Evolutionary conservation across 805 yeast species (phyloP).

Genomic region (Kurtzmaniella fragi): DNA sequence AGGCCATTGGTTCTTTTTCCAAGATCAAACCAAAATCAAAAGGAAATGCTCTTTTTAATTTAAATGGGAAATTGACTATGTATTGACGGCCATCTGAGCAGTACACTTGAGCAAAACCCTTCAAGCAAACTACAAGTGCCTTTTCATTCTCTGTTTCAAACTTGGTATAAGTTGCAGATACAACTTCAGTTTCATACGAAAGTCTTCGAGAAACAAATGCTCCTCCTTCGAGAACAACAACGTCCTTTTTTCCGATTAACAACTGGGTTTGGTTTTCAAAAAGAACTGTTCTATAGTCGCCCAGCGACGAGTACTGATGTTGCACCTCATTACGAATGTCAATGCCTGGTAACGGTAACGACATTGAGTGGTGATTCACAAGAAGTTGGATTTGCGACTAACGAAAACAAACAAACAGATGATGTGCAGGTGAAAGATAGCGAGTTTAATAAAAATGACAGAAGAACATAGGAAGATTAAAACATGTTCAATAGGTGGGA

Average conservation of each 20-base stretch:
- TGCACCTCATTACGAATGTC: slow-evolving; percentile 22
- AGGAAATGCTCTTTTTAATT: slow-evolving; percentile 53
- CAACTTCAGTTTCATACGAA: slow-evolving; percentile 45
- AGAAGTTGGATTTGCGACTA: too few species aligned
- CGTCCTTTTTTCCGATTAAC: slow-evolving; percentile 32
- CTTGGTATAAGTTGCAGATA: slow-evolving; percentile 57
- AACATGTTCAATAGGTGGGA: too few species aligned
- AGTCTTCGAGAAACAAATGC: slow-evolving; percentile 42
- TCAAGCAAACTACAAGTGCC: slow-evolving; percentile 59
- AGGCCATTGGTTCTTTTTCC: slow-evolving; percentile 37
- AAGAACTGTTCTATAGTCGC: slow-evolving; percentile 13
- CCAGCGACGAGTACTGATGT: slow-evolving; percentile 16
- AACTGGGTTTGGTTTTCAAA: slow-evolving; percentile 27
- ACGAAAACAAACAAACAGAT: neutral
- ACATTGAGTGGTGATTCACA: neutral
- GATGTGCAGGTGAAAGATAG: too few species aligned
- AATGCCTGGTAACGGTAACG: slow-evolving; percentile 24
- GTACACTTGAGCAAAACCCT: slow-evolving; percentile 59
- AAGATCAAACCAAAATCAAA: slow-evolving; percentile 65
- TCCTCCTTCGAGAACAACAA: slow-evolving; percentile 47
- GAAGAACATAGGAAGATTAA: too few species aligned
- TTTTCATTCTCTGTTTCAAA: slow-evolving; percentile 30
- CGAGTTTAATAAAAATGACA: too few species aligned
- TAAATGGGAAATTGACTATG: slow-evolving; percentile 66
- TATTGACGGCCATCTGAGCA: slow-evolving; percentile 54